These are phyloP conservation scores for Chlorociboria aeruginascens DNA, from an alignment of 495 filamentous ascomycete species.

Conservation along the genomic window DNA sequence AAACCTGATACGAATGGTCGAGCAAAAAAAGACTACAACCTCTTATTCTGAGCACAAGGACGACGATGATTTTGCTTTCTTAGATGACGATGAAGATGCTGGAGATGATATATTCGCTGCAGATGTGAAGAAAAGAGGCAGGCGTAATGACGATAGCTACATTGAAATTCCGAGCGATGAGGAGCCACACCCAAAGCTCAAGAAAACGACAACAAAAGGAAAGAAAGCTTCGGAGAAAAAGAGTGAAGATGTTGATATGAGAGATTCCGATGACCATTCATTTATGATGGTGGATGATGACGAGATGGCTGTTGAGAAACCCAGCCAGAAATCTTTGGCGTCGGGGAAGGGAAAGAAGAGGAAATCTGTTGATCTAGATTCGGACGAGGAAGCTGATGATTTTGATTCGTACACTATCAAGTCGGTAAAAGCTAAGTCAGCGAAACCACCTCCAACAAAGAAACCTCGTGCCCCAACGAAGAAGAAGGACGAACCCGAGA, in stretches of 20 bases:
- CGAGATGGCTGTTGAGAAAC: constrained; percentile 19
- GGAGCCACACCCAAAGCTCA: constrained; percentile 38
- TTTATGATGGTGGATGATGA: constrained; percentile 21
- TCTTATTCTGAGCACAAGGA: constrained; percentile 24
- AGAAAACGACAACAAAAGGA: constrained; percentile 19
- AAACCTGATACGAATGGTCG: constrained; percentile 19
- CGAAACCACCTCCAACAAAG: constrained; percentile 49
- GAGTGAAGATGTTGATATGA: constrained; percentile 38
- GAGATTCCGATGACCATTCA: constrained; percentile 19
- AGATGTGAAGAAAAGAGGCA: constrained; percentile 43
- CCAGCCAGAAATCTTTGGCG: constrained; percentile 11
- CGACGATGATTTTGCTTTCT: constrained; percentile 30
- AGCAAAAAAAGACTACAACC: constrained; percentile 22
- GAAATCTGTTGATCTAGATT: constrained; percentile 27
- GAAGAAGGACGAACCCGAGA: constrained; percentile 50
- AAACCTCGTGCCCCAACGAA: constrained; percentile 47
- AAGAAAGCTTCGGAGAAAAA: constrained; percentile 23
- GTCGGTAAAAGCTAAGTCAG: constrained; percentile 33
- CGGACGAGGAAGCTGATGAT: constrained; percentile 31
- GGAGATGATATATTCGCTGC: constrained; percentile 64
- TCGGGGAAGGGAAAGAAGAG: constrained; percentile 20
- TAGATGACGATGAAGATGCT: constrained; percentile 52
- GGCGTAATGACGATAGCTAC: constrained; percentile 58
- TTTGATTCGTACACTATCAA: constrained; percentile 18
- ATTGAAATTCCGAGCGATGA: constrained; percentile 49